phyloP scores from a whole-genome alignment of 2,329 filamentous ascomycete species.

The Ophiostoma sp. region DNA sequence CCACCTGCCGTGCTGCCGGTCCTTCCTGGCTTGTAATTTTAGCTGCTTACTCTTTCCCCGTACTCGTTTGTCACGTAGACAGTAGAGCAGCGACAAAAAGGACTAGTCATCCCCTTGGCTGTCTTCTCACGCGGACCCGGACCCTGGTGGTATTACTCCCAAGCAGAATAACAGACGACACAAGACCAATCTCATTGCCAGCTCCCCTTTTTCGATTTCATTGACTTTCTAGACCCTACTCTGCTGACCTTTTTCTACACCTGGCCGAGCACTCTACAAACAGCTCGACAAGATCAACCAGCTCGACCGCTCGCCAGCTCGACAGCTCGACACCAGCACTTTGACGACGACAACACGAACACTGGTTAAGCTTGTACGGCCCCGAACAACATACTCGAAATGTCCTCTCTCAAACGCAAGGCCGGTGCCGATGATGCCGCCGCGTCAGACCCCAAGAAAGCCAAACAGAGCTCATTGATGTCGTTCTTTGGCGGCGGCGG shows the following conservation, averaged over 20 bases:
- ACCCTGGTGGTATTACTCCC: conserved; percentile 1
- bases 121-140: neutral
- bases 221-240: neutral
- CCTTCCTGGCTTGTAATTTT: neutral
- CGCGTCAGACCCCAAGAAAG: conserved; percentile 57
- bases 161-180: neutral
- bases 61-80: neutral
- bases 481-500: conserved; percentile 68
- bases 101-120: neutral
- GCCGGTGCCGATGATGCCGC: conserved; percentile 40
- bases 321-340: neutral
- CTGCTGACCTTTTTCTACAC: neutral
- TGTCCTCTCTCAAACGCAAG: conserved; percentile 46
- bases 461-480: conserved; percentile 74
- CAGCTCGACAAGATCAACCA: neutral
- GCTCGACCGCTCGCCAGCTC: neutral
- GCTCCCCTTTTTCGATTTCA: conserved; percentile 5
- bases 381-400: neutral
- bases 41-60: neutral
- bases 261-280: neutral
- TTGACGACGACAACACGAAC: neutral
- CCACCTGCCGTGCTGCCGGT: conserved; percentile 3
- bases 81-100: neutral
- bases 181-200: neutral
- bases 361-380: neutral